These are phyloP conservation scores for Podila clonocystis DNA, from an alignment of 192 early-diverging fungal genomes.

Conservation along the genomic window DNA sequence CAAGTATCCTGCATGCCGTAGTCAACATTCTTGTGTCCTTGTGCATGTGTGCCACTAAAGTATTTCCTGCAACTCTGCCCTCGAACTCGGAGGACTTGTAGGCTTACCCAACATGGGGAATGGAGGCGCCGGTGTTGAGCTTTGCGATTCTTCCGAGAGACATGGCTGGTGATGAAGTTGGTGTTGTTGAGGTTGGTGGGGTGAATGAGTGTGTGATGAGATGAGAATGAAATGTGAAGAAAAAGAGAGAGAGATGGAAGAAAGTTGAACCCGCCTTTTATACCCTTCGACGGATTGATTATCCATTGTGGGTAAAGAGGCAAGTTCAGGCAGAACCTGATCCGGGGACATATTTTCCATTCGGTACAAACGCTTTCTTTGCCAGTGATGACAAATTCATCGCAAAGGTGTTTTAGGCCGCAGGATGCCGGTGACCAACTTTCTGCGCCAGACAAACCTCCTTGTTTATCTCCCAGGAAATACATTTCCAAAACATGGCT, in stretches of 20 bases:
- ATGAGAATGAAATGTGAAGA: not conserved
- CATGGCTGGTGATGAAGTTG: constrained; percentile 12
- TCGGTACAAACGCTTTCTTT: not conserved
- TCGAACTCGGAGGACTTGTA: not conserved
- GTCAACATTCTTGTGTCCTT: too few species aligned
- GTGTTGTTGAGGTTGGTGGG: not conserved
- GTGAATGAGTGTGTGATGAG: not conserved
- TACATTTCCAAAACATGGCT: too few species aligned
- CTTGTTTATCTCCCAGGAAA: too few species aligned
- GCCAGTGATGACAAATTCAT: not conserved
- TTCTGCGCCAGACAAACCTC: not conserved
- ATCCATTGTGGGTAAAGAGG: not conserved
- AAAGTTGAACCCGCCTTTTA: not conserved
- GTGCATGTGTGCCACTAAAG: too few species aligned
- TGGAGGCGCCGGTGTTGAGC: constrained; percentile 71
- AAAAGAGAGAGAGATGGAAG: not conserved
- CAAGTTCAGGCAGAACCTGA: not conserved
- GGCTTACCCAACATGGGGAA: constrained; percentile 68
- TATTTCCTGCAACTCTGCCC: too few species aligned
- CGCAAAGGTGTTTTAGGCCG: not conserved
- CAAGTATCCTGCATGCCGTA: too few species aligned
- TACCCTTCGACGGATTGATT: not conserved
- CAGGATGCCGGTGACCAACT: not conserved
- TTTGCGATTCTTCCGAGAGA: constrained; percentile 52
- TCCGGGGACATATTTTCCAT: too few species aligned